Conservation (phyloP, 768 basidiomycete genomes). For the Amanita exitialis region DNA sequence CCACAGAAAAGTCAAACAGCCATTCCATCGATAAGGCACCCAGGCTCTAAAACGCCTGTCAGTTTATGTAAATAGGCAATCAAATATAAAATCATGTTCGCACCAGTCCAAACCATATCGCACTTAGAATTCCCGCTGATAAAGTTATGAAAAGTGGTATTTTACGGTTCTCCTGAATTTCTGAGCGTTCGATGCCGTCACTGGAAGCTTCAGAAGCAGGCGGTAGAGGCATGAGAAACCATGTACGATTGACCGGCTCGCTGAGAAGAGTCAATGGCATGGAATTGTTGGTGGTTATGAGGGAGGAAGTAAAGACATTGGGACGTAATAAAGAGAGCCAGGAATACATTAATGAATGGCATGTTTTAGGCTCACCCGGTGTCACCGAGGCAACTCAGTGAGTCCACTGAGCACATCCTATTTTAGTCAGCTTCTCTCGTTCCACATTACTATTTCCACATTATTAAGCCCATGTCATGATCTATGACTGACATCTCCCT, state of each 20-base stretch:
- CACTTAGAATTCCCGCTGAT: conserved; percentile 22
- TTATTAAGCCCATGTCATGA: too few relatives aligned
- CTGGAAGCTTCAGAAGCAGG: conserved; percentile 2
- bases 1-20: conserved; percentile 19
- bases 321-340: background rate
- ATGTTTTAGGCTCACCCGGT: background rate
- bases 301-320: conserved; percentile 1
- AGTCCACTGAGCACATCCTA: conserved; percentile 24
- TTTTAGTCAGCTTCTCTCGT: background rate
- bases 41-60: conserved; percentile 24
- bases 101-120: conserved; percentile 14
- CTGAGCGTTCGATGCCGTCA: conserved; percentile 2
- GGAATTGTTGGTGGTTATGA: background rate
- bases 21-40: conserved; percentile 33
- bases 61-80: background rate
- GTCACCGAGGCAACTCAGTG: background rate
- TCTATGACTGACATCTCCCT: too few relatives aligned
- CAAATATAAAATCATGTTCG: background rate
- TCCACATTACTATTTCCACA: too few relatives aligned
- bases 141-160: conserved; percentile 21
- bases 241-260: background rate
- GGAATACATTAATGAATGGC: background rate
- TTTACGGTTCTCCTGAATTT: conserved; percentile 1
- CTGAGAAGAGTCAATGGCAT: background rate
- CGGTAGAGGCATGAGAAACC: conserved; percentile 9